These are phyloP conservation scores for Eucalyptus coolabah DNA, from an alignment of 345 rosid species.

Conservation along the genomic window DNA sequence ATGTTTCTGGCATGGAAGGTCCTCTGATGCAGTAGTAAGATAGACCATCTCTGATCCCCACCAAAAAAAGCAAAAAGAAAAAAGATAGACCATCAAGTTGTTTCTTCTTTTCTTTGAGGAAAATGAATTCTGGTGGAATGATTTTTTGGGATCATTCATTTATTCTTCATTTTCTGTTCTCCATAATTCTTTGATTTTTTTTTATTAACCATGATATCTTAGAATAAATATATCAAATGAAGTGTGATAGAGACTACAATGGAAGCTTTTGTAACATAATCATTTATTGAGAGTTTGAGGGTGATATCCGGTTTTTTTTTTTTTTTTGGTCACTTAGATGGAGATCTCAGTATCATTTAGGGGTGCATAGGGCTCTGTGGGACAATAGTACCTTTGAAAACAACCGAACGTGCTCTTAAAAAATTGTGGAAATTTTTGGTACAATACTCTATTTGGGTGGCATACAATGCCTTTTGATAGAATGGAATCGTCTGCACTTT, in stretches of 20 bases:
- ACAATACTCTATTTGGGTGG: neutral
- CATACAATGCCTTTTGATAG: neutral
- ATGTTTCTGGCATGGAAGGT: neutral
- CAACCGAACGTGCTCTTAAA: neutral
- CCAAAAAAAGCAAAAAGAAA: no score
- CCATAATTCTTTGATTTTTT: neutral
- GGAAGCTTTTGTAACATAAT: neutral
- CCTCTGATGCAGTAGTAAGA: neutral
- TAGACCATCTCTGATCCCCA: no score
- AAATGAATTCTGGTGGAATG: neutral
- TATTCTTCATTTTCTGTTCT: neutral
- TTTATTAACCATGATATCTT: neutral
- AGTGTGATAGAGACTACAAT: neutral
- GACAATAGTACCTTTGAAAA: neutral
- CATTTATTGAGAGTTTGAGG: neutral
- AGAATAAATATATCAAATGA: neutral
- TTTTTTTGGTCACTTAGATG: neutral
- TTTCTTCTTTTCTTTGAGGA: neutral
- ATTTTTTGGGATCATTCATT: neutral
- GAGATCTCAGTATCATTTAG: neutral
- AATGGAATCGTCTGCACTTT: neutral
- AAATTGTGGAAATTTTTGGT: neutral
- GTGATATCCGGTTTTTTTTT: neutral
- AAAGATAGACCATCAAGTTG: neutral
- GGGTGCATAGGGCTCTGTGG: neutral